These are phyloP conservation scores for Dictyostelium intermedium DNA, from an alignment of 78 protist species.

Conservation along the genomic window DNA sequence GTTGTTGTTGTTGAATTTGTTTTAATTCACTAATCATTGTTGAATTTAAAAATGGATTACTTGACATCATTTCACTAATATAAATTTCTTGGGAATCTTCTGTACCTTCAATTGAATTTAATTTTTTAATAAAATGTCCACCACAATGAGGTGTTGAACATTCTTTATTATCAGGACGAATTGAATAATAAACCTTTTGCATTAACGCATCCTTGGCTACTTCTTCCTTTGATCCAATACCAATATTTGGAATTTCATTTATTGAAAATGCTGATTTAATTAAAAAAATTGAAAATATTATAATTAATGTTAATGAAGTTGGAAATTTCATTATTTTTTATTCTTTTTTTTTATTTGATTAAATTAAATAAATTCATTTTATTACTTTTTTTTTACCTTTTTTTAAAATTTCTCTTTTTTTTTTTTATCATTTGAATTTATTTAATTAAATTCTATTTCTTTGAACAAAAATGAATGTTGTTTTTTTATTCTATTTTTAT, in stretches of 20 bases:
- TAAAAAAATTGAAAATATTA: not conserved
- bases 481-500: not conserved
- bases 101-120: not conserved
- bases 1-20: not conserved
- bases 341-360: not conserved
- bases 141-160: constrained; percentile 11
- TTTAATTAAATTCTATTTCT: not conserved
- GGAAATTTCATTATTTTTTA: not conserved
- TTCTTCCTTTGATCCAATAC: not conserved
- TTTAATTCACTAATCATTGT: not conserved
- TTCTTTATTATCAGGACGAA: not conserved
- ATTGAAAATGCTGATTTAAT: not conserved
- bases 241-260: not conserved
- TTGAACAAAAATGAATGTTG: not conserved
- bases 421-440: too few species aligned
- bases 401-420: too few species aligned
- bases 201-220: not conserved
- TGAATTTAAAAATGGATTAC: not conserved
- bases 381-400: not conserved
- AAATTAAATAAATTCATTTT: not conserved
- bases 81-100: not conserved
- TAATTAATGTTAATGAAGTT: not conserved
- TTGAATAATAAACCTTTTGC: not conserved
- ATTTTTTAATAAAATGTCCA: not conserved
- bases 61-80: not conserved